These are phyloP conservation scores for Wickerhamiella domercqiae DNA, from an alignment of 805 yeast species.

Conservation along the genomic window DNA sequence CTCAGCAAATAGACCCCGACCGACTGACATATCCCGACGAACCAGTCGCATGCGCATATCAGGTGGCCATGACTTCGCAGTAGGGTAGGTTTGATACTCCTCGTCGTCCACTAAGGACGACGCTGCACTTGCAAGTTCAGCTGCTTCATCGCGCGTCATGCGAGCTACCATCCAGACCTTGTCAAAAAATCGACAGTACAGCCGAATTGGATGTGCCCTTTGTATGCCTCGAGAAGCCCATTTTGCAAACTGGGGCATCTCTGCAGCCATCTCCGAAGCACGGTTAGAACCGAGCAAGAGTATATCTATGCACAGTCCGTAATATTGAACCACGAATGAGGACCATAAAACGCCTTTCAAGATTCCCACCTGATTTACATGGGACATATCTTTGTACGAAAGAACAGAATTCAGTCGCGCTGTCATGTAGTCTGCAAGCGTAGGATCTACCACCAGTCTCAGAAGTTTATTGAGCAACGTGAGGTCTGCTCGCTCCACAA, in stretches of 20 bases:
- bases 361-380: conserved; percentile 76
- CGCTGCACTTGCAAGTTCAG: conserved; percentile 58
- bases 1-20: conserved; percentile 89
- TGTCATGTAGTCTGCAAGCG: conserved; percentile 83
- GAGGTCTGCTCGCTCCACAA: conserved; percentile 77
- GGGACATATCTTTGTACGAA: conserved; percentile 88
- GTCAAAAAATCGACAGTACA: conserved; percentile 74
- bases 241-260: conserved; percentile 50
- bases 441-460: conserved; percentile 70
- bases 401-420: conserved; percentile 75
- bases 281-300: conserved; percentile 72
- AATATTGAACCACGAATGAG: conserved; percentile 77
- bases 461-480: conserved; percentile 71
- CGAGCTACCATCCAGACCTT: conserved; percentile 65
- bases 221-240: conserved; percentile 47
- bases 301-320: conserved; percentile 67
- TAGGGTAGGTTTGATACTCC: conserved; percentile 4
- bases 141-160: conserved; percentile 57
- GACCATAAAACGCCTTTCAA: conserved; percentile 83
- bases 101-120: background rate
- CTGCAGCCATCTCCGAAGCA: conserved; percentile 75
- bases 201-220: conserved; percentile 54
- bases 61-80: conserved; percentile 70
- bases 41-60: conserved; percentile 82
- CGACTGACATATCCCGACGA: conserved; percentile 82